phyloP scores from a whole-genome alignment of 306 rosid genomes.

The Vigna radiata region DNA sequence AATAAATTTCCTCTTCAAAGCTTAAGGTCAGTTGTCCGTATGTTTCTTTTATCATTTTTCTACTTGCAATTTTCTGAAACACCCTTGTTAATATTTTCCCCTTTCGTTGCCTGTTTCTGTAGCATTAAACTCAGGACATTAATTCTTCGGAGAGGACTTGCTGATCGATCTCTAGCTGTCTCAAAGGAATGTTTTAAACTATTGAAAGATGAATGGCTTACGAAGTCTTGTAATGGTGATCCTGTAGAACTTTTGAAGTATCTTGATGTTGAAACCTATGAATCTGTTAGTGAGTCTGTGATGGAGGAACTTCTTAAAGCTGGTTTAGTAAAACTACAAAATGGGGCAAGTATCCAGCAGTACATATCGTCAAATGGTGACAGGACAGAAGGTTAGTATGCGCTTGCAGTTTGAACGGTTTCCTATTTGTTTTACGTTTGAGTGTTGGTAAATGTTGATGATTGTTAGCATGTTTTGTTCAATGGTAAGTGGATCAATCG shows the following conservation, averaged over 20 bases:
- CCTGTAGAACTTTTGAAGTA: conserved; percentile 80
- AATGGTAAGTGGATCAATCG: too few species aligned
- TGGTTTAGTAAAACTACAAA: conserved; percentile 62
- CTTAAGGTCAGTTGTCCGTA: conserved; percentile 68
- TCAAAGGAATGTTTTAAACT: conserved; percentile 87
- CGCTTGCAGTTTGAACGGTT: conserved; percentile 13
- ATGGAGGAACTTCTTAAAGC: conserved; percentile 74
- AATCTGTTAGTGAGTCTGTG: conserved; percentile 83
- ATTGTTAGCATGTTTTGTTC: too few species aligned
- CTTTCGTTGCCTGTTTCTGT: conserved; percentile 33
- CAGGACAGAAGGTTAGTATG: conserved; percentile 59
- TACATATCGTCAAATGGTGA: conserved; percentile 51
- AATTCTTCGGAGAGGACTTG: conserved; percentile 92
- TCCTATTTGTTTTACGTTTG: conserved; percentile 23
- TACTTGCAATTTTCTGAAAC: not conserved
- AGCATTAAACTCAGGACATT: conserved; percentile 88
- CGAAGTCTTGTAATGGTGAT: conserved; percentile 72
- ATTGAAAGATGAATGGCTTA: conserved; percentile 93
- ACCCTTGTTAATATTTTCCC: not conserved
- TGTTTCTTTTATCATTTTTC: conserved; percentile 28
- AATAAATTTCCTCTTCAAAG: conserved; percentile 97
- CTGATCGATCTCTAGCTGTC: conserved; percentile 83
- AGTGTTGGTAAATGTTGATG: too few species aligned
- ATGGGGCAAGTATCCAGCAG: conserved; percentile 67
- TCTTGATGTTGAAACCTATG: conserved; percentile 98